These are phyloP conservation scores for Pythium brassicae DNA, from an alignment of 352 stramenopile species.

Conservation along the genomic window DNA sequence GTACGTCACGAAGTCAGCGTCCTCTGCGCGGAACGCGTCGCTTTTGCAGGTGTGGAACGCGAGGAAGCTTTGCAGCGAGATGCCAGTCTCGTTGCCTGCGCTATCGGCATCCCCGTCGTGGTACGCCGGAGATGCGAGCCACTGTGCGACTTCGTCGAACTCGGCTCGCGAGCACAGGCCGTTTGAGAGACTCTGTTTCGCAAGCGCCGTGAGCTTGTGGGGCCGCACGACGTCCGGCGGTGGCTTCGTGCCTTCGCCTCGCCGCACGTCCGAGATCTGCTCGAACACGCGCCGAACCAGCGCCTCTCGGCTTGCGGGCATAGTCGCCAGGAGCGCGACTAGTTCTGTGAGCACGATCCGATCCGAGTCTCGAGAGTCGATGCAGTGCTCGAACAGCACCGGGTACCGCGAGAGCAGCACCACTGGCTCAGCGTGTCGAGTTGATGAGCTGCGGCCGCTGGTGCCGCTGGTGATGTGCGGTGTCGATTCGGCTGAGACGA, in stretches of 20 bases:
- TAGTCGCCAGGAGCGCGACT: constrained; percentile 25
- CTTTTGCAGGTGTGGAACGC: constrained; percentile 45
- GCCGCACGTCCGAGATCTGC: constrained; percentile 42
- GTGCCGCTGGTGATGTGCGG: not conserved
- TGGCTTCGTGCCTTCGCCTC: constrained; percentile 32
- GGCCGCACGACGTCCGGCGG: constrained; percentile 42
- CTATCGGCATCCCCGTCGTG: not conserved
- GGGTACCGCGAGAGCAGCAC: constrained; percentile 40
- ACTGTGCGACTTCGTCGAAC: constrained; percentile 24
- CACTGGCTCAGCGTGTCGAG: not conserved
- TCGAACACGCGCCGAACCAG: constrained; percentile 49
- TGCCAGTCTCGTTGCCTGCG: not conserved
- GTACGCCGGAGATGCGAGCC: constrained; percentile 19
- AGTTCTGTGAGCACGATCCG: constrained; percentile 28
- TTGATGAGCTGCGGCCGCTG: too few relatives aligned
- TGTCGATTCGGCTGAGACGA: not conserved
- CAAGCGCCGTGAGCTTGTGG: constrained; percentile 37
- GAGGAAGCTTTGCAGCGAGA: constrained; percentile 38
- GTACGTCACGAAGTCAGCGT: constrained; percentile 58
- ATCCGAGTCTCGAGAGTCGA: constrained; percentile 14
- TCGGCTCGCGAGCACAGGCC: constrained; percentile 28
- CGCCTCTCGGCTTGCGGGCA: constrained; percentile 32
- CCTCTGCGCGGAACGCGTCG: constrained; percentile 38
- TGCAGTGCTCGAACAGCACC: constrained; percentile 49
- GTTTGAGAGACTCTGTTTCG: constrained; percentile 43